phyloP scores from a whole-genome alignment of 139 green algal genomes.

The Chlamydomonas sp. region DNA sequence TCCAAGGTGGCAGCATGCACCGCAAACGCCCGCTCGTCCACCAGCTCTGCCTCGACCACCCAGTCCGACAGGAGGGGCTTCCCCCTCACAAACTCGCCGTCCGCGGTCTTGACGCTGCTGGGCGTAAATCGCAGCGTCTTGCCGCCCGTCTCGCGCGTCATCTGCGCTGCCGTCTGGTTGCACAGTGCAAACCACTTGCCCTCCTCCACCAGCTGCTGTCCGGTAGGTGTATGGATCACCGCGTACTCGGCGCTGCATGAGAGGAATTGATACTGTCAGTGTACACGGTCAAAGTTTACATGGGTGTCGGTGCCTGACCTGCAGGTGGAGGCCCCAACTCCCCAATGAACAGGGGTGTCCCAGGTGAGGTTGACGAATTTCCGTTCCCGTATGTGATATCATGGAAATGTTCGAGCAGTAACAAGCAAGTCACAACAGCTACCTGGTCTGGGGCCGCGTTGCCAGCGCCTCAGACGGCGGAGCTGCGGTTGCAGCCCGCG shows the following conservation, averaged over 20 bases:
- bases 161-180: background rate
- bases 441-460: too few relatives aligned
- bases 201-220: slow-evolving; percentile 28
- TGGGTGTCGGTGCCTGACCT: too few relatives aligned
- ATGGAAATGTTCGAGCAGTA: too few relatives aligned
- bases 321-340: too few relatives aligned
- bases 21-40: slow-evolving; percentile 23
- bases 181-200: slow-evolving; percentile 28
- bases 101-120: background rate
- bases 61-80: background rate
- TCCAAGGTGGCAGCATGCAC: background rate
- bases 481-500: too few relatives aligned
- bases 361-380: too few relatives aligned
- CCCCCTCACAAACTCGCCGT: slow-evolving; percentile 26
- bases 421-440: too few relatives aligned
- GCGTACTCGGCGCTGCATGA: slow-evolving; percentile 13
- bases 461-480: too few relatives aligned
- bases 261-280: too few relatives aligned
- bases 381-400: too few relatives aligned
- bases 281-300: too few relatives aligned
- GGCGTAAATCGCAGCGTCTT: slow-evolving; percentile 8
- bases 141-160: background rate
- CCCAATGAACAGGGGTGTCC: too few relatives aligned
- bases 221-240: slow-evolving; percentile 1
- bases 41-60: slow-evolving; percentile 31